Evolutionary conservation across 2,329 filamentous ascomycete species (phyloP).

Genomic region (Fusarium pininemorale): DNA sequence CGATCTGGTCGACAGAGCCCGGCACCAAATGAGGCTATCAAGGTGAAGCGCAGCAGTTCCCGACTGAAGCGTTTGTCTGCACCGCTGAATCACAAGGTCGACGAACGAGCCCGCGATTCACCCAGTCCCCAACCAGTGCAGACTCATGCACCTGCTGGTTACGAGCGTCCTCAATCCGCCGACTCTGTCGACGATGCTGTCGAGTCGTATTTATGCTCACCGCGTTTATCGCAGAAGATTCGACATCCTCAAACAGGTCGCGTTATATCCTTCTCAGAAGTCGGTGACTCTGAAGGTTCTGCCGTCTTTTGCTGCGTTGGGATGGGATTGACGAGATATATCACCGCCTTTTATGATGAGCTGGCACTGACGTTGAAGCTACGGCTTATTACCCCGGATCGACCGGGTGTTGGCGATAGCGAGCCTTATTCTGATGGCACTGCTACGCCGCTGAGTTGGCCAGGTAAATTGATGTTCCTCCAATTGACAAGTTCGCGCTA

Average conservation of each 20-base stretch:
- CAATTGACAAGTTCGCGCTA: neutral
- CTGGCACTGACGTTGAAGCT: slow-evolving; percentile 87
- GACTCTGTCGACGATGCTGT: slow-evolving; percentile 93
- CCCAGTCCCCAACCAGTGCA: slow-evolving; percentile 42
- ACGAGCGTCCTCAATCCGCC: slow-evolving; percentile 79
- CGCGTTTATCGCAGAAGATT: slow-evolving; percentile 88
- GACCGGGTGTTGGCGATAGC: slow-evolving; percentile 93
- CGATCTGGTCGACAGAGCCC: slow-evolving; percentile 61
- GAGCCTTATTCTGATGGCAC: slow-evolving; percentile 84
- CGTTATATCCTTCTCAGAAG: slow-evolving; percentile 94
- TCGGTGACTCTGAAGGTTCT: slow-evolving; percentile 89
- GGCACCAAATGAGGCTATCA: slow-evolving; percentile 55
- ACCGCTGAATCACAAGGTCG: slow-evolving; percentile 53
- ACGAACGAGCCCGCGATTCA: slow-evolving; percentile 47
- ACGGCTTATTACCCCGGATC: slow-evolving; percentile 90
- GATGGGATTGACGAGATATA: slow-evolving; percentile 95
- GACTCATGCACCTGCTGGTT: slow-evolving; percentile 57
- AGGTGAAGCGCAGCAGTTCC: slow-evolving; percentile 65
- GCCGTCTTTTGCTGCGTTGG: slow-evolving; percentile 97
- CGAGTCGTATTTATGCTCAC: slow-evolving; percentile 82
- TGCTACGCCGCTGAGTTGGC: slow-evolving; percentile 91
- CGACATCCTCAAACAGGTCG: slow-evolving; percentile 85
- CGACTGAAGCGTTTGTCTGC: slow-evolving; percentile 67
- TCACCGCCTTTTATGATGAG: slow-evolving; percentile 98
- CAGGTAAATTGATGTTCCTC: slow-evolving; percentile 66